phyloP scores from a whole-genome alignment of 768 basidiomycete genomes.

The Lentinula boryana region DNA sequence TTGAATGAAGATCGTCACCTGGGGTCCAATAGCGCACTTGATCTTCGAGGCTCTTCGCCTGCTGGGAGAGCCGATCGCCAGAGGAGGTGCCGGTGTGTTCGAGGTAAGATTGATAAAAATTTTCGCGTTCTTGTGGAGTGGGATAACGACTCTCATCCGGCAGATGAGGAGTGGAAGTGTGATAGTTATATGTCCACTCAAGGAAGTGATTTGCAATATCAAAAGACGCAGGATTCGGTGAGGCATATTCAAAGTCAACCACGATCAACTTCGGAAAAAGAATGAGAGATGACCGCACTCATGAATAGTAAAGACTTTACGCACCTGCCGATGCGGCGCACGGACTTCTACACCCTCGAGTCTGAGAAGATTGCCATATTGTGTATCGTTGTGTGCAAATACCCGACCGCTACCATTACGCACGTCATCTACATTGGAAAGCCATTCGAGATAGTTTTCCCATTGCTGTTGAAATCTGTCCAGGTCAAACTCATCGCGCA shows the following conservation, averaged over 20 bases:
- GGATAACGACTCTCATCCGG: constrained; percentile 69
- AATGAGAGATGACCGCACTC: constrained; percentile 8
- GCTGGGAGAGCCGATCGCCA: constrained; percentile 18
- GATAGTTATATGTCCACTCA: constrained; percentile 96
- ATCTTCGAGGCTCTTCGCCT: constrained; percentile 55
- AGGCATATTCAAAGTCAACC: constrained; percentile 97
- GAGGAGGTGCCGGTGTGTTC: constrained; percentile 36
- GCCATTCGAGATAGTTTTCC: constrained; percentile 65
- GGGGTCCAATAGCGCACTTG: constrained; percentile 89
- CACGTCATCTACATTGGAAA: constrained; percentile 51
- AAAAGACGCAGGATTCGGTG: constrained; percentile 86
- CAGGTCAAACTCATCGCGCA: constrained; percentile 55
- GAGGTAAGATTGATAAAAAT: constrained; percentile 86
- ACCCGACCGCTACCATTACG: constrained; percentile 61
- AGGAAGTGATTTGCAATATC: constrained; percentile 98
- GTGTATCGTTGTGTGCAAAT: constrained; percentile 91
- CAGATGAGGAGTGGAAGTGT: constrained; percentile 59
- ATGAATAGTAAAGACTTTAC: constrained; percentile 12
- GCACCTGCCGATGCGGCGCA: constrained; percentile 72
- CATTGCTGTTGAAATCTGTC: constrained; percentile 59
- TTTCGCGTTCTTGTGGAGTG: constrained; percentile 58
- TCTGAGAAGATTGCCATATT: constrained; percentile 88
- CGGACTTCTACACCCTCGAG: constrained; percentile 52
- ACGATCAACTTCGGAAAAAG: constrained; percentile 65
- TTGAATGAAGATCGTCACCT: not conserved